Conservation (phyloP, 2,329 filamentous ascomycete species). For the Neospermospora avenae region DNA sequence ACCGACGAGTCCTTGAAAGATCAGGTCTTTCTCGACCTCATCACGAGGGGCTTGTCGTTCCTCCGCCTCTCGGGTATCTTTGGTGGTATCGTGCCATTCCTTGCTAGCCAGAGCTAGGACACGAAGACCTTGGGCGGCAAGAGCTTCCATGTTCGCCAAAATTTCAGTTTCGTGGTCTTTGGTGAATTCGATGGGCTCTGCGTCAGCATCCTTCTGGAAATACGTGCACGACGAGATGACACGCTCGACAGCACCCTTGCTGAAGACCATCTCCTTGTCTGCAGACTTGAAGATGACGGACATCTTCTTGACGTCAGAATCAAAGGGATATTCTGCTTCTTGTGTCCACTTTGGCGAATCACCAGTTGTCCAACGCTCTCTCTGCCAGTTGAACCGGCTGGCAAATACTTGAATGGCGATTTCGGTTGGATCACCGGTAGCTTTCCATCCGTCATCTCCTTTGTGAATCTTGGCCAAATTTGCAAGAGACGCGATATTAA, state of each 20-base stretch:
- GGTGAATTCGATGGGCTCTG: slow-evolving; percentile 43
- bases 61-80: slow-evolving; percentile 28
- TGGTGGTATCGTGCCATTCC: slow-evolving; percentile 26
- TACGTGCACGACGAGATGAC: slow-evolving; percentile 60
- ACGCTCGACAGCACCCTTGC: slow-evolving; percentile 68
- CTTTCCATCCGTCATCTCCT: slow-evolving; percentile 53
- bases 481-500: slow-evolving; percentile 61
- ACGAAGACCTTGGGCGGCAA: slow-evolving; percentile 64
- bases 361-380: slow-evolving; percentile 48
- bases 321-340: slow-evolving; percentile 68
- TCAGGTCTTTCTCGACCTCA: slow-evolving; percentile 64
- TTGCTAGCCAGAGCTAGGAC: slow-evolving; percentile 62
- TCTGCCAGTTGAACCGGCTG: slow-evolving; percentile 63
- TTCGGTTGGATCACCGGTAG: slow-evolving; percentile 65
- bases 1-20: slow-evolving; percentile 66
- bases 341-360: slow-evolving; percentile 52
- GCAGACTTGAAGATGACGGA: slow-evolving; percentile 60
- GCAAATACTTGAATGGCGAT: slow-evolving; percentile 75
- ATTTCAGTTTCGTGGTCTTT: slow-evolving; percentile 54
- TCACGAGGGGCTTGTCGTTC: slow-evolving; percentile 48
- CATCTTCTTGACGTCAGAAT: slow-evolving; percentile 75
- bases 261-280: slow-evolving; percentile 48
- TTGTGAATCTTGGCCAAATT: slow-evolving; percentile 63
- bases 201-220: slow-evolving; percentile 42
- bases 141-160: slow-evolving; percentile 64